Evolutionary conservation across 2,329 filamentous ascomycete genomes (phyloP).

Genomic region (Colletotrichum lini): DNA sequence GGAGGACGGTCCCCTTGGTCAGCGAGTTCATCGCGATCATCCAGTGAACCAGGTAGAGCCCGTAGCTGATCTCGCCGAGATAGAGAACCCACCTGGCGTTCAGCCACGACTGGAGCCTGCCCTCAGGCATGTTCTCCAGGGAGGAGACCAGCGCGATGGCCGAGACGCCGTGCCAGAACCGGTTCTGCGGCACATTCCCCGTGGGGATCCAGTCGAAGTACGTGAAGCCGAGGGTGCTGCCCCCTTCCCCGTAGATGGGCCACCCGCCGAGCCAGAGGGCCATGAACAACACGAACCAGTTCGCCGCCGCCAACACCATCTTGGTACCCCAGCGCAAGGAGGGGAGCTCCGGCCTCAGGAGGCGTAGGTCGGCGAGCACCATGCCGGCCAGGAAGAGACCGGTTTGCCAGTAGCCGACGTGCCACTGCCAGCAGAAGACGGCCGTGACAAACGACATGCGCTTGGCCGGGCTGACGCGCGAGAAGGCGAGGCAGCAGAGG

Average conservation of each 20-base stretch:
- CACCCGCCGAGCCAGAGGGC: not conserved
- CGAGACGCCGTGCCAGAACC: not conserved
- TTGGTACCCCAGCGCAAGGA: not conserved
- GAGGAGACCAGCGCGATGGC: not conserved
- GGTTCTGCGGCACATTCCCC: not conserved
- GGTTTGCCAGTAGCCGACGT: conserved; percentile 12
- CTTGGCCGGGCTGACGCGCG: conserved; percentile 58
- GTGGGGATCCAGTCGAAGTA: not conserved
- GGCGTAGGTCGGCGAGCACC: not conserved
- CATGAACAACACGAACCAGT: not conserved
- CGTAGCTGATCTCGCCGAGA: conserved; percentile 4
- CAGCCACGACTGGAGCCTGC: not conserved
- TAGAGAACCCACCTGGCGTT: not conserved
- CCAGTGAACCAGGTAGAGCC: conserved; percentile 1
- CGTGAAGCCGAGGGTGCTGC: not conserved
- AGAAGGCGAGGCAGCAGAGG: conserved; percentile 64
- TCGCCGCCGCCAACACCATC: not conserved
- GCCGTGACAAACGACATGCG: conserved; percentile 58
- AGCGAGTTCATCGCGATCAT: not conserved
- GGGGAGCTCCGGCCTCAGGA: not conserved
- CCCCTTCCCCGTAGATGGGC: not conserved
- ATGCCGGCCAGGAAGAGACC: conserved; percentile 32
- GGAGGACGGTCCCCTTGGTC: not conserved
- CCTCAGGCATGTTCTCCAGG: not conserved
- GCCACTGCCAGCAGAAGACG: conserved; percentile 59